These are phyloP conservation scores for Imleria badia DNA, from an alignment of 768 basidiomycete genomes.

Conservation along the genomic window DNA sequence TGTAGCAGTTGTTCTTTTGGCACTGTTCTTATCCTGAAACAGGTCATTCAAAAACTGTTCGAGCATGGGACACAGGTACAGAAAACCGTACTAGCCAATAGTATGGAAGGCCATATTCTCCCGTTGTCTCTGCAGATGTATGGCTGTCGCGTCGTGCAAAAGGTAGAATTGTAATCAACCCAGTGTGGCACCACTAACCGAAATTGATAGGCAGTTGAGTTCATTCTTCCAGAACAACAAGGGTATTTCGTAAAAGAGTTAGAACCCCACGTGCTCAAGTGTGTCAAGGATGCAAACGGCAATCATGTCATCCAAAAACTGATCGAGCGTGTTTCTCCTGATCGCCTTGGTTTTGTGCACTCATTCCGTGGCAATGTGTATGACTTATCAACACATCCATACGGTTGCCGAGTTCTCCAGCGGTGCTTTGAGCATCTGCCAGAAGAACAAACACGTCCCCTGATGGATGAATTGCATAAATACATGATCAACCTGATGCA, in stretches of 20 bases:
- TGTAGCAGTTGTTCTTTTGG: background rate
- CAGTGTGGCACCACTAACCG: constrained; percentile 1
- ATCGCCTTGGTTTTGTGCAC: constrained; percentile 72
- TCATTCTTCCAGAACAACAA: constrained; percentile 77
- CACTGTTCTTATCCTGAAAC: constrained; percentile 7
- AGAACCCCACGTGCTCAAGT: constrained; percentile 75
- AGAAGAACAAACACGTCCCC: constrained; percentile 58
- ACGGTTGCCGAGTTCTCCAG: constrained; percentile 94
- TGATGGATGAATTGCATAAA: constrained; percentile 82
- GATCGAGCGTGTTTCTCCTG: constrained; percentile 75
- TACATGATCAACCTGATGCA: constrained; percentile 74
- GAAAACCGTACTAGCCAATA: constrained; percentile 61
- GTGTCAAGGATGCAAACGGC: constrained; percentile 88
- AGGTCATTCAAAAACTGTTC: constrained; percentile 94
- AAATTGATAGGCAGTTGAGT: constrained; percentile 72
- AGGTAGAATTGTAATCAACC: constrained; percentile 48
- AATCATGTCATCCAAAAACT: constrained; percentile 96
- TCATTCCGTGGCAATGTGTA: constrained; percentile 77
- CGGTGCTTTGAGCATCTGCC: constrained; percentile 87
- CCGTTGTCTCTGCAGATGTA: constrained; percentile 88
- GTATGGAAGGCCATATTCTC: constrained; percentile 78
- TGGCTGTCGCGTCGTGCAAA: constrained; percentile 94
- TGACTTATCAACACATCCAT: constrained; percentile 83
- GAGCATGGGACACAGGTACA: constrained; percentile 82
- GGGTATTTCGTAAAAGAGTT: constrained; percentile 72